Conservation (phyloP, 257 asterid species). For the Linaria vulgaris region DNA sequence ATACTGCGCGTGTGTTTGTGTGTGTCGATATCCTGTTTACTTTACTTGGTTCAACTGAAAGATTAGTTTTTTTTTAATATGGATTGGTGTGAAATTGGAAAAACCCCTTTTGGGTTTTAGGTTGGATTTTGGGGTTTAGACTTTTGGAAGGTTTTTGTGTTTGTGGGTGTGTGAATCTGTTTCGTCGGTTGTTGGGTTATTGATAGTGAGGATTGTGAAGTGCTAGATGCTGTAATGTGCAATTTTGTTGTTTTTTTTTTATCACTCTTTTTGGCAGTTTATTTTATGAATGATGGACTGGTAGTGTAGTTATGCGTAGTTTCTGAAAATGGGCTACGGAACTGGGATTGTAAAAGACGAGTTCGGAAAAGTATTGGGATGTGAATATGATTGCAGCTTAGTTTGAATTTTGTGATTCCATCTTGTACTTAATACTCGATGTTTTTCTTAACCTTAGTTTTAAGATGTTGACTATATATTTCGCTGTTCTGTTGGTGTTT, state of each 20-base stretch:
- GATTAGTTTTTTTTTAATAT: too few species aligned
- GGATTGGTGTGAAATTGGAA: not conserved
- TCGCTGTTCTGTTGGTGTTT: not conserved
- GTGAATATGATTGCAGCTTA: not conserved
- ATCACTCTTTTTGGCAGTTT: not conserved
- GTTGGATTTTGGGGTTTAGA: not conserved
- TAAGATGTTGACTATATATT: too few species aligned
- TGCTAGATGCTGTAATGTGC: not conserved
- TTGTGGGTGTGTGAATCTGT: not conserved
- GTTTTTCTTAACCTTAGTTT: too few species aligned
- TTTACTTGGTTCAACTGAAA: too few species aligned
- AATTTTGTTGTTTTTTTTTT: not conserved
- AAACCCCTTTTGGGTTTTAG: not conserved
- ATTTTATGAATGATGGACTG: too few species aligned
- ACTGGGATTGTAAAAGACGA: not conserved
- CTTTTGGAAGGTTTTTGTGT: not conserved
- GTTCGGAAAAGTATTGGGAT: conserved; percentile 1
- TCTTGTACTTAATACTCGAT: not conserved
- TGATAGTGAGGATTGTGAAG: not conserved
- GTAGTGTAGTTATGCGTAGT: not conserved
- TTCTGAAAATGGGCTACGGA: not conserved
- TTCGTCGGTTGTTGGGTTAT: not conserved
- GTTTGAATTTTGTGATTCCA: not conserved
- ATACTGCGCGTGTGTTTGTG: not conserved
- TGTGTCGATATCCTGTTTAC: not conserved